These are phyloP conservation scores for Lachnellula suecica DNA, from an alignment of 2,329 filamentous ascomycete genomes.

Conservation along the genomic window DNA sequence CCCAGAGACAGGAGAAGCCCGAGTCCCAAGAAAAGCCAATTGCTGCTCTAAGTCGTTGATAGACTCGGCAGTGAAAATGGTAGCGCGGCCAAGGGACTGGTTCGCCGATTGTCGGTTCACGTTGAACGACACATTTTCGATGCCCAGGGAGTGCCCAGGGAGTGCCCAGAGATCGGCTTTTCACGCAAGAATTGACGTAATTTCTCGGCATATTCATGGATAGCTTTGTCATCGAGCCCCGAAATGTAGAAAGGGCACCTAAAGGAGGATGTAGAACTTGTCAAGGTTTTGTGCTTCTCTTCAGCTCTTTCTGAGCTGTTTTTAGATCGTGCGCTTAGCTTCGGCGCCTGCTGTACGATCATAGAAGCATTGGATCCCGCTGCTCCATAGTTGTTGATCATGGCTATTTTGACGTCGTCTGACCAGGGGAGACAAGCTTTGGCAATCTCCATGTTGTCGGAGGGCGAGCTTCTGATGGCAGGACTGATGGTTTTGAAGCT, in stretches of 20 bases:
- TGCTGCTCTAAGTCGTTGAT: conserved; percentile 26
- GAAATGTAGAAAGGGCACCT: conserved; percentile 1
- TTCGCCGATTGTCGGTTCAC: conserved; percentile 33
- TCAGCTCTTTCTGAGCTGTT: neutral
- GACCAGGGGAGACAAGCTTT: neutral
- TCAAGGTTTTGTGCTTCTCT: no score
- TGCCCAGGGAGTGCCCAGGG: neutral
- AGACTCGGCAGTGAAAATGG: conserved; percentile 30
- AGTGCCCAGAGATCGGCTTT: no score
- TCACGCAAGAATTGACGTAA: conserved; percentile 12
- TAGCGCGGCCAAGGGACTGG: conserved; percentile 16
- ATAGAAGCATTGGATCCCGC: neutral
- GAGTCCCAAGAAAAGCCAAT: conserved; percentile 9
- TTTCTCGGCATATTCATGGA: conserved; percentile 18
- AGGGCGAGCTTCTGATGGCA: neutral
- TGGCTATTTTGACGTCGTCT: neutral
- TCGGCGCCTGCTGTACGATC: neutral
- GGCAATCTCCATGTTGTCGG: neutral
- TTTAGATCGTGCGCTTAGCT: neutral
- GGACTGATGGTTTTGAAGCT: neutral
- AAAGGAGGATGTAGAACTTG: neutral
- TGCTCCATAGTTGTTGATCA: neutral
- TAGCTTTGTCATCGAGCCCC: conserved; percentile 22
- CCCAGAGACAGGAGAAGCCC: neutral
- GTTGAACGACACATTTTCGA: conserved; percentile 35